Conservation (phyloP, 768 basidiomycete species). For the Termitomyces sp. region DNA sequence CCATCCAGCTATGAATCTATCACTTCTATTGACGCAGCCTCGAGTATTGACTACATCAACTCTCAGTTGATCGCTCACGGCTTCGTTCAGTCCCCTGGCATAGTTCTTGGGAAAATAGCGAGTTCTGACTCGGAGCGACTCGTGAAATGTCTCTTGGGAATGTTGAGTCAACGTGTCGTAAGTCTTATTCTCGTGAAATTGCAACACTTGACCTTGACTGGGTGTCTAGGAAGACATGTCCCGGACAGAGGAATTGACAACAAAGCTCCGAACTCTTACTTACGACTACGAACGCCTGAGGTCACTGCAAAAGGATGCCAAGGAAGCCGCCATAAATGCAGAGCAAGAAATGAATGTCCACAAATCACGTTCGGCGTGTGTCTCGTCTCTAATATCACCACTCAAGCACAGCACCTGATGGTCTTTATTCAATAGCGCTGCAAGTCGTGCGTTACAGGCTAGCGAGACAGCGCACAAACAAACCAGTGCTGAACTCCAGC, state of each 20-base stretch:
- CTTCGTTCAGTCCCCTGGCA: slow-evolving; percentile 55
- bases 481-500: slow-evolving; percentile 63
- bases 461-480: slow-evolving; percentile 67
- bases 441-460: slow-evolving; percentile 47
- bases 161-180: slow-evolving; percentile 76
- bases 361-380: slow-evolving; percentile 69
- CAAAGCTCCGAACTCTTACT: slow-evolving; percentile 67
- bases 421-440: slow-evolving; percentile 30
- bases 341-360: slow-evolving; percentile 74
- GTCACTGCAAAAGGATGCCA: slow-evolving; percentile 53
- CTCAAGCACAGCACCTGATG: background rate
- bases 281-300: slow-evolving; percentile 78
- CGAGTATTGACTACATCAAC: slow-evolving; percentile 74
- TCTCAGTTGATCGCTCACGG: slow-evolving; percentile 81
- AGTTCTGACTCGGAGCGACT: slow-evolving; percentile 48
- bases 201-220: background rate
- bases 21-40: slow-evolving; percentile 44
- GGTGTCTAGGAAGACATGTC: slow-evolving; percentile 61
- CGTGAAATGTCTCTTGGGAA: slow-evolving; percentile 68
- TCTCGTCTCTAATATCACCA: slow-evolving; percentile 11
- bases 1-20: slow-evolving; percentile 39
- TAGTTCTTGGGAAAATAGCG: slow-evolving; percentile 61
- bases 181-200: slow-evolving; percentile 18
- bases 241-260: slow-evolving; percentile 68
- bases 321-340: slow-evolving; percentile 60